Conservation (phyloP, 768 basidiomycete genomes). For the Macrolepiota dolichaula region DNA sequence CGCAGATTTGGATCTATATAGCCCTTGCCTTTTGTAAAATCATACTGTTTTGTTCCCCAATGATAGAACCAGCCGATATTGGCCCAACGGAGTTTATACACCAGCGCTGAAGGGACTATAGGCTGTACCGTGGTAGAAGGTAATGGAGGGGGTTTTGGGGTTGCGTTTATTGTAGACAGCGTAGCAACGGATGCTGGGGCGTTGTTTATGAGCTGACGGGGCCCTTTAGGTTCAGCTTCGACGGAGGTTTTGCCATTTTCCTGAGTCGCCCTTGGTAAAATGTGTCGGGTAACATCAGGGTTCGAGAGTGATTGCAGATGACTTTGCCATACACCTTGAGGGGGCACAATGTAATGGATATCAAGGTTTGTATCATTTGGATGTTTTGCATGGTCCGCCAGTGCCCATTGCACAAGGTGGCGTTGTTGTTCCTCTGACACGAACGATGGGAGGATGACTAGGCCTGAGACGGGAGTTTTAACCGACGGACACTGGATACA, state of each 20-base stretch:
- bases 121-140: slow-evolving; percentile 63
- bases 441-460: slow-evolving; percentile 80
- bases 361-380: slow-evolving; percentile 92
- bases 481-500: neutral
- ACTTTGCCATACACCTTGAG: slow-evolving; percentile 74
- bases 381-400: slow-evolving; percentile 67
- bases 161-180: slow-evolving; percentile 45
- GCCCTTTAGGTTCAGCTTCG: slow-evolving; percentile 36
- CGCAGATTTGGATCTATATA: slow-evolving; percentile 56
- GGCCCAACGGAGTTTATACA: slow-evolving; percentile 87
- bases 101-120: slow-evolving; percentile 47
- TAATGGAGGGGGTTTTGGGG: slow-evolving; percentile 57
- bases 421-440: slow-evolving; percentile 62
- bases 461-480: slow-evolving; percentile 43
- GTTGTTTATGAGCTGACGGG: slow-evolving; percentile 70
- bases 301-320: slow-evolving; percentile 36
- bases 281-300: slow-evolving; percentile 24
- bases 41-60: slow-evolving; percentile 95
- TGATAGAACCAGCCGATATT: slow-evolving; percentile 97
- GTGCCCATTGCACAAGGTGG: slow-evolving; percentile 65
- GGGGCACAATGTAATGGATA: slow-evolving; percentile 77
- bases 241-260: slow-evolving; percentile 18
- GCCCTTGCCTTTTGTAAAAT: slow-evolving; percentile 71
- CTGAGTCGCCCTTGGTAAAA: slow-evolving; percentile 44
- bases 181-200: slow-evolving; percentile 58